Percentiles rank a stretch among this genome's conserved stretches.
Evolutionary conservation across 176 grass and related monocot species (phyloP).

Genomic region (Cymbopogon citratus): DNA sequence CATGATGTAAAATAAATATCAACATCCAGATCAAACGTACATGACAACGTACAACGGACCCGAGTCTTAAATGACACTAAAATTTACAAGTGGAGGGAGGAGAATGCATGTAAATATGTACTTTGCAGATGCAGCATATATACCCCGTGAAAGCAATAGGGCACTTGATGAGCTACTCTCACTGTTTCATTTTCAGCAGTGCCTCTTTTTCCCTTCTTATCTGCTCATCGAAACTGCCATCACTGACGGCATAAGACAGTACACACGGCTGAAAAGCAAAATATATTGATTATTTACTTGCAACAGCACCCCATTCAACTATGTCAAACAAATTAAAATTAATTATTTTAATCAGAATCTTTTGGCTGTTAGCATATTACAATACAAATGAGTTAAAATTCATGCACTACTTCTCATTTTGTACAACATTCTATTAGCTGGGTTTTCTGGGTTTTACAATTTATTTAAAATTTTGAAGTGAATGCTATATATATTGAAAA

Average conservation of each 20-base stretch:
- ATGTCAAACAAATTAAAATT: too few relatives aligned
- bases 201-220: background rate
- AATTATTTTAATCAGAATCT: too few relatives aligned
- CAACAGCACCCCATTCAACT: too few relatives aligned
- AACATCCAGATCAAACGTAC: background rate
- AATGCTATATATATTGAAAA: too few relatives aligned
- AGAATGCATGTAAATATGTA: background rate
- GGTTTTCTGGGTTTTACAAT: too few relatives aligned
- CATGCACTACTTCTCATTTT: too few relatives aligned
- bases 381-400: too few relatives aligned
- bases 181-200: too few relatives aligned
- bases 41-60: background rate
- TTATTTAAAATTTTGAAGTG: too few relatives aligned
- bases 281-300: background rate
- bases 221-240: background rate
- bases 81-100: background rate
- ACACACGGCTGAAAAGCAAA: background rate
- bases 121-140: background rate
- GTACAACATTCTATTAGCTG: too few relatives aligned
- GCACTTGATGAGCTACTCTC: background rate
- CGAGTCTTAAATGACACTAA: background rate
- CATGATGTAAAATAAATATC: background rate
- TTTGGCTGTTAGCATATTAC: too few relatives aligned
- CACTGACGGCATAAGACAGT: background rate
- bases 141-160: background rate